phyloP scores from a whole-genome alignment of 106 monocot species.

The Gastrodia elata region DNA sequence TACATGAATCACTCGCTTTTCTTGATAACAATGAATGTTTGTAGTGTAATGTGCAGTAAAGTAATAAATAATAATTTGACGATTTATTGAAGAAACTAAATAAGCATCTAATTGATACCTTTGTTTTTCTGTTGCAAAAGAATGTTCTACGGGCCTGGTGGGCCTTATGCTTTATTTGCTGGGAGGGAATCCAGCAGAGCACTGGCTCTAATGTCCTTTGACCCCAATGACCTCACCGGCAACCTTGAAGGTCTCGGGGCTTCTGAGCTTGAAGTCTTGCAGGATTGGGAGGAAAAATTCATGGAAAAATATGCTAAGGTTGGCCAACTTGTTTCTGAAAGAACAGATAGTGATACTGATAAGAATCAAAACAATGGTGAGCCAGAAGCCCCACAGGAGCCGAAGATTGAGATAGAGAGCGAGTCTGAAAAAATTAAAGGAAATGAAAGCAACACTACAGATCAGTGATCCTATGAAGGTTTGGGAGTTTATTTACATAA shows the following conservation, averaged over 20 bases:
- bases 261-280: constrained; percentile 52
- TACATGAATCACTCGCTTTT: no score
- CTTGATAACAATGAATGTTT: no score
- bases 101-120: neutral
- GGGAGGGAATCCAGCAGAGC: constrained; percentile 78
- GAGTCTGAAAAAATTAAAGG: neutral
- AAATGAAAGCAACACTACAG: neutral
- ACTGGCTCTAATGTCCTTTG: constrained; percentile 80
- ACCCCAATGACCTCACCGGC: constrained; percentile 50
- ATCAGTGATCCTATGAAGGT: neutral
- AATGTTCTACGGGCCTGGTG: constrained; percentile 84
- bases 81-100: neutral
- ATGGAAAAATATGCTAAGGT: constrained; percentile 72
- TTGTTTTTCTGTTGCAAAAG: constrained; percentile 18
- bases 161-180: constrained; percentile 78
- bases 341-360: neutral
- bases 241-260: constrained; percentile 58
- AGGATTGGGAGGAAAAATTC: constrained; percentile 89
- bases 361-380: constrained; percentile 1
- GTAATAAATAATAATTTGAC: neutral
- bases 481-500: no score
- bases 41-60: neutral
- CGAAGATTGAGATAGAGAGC: neutral
- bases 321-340: constrained; percentile 45
- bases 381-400: neutral